phyloP scores from a whole-genome alignment of 1,284 basidiomycete species.

The Sporisorium exsertum region DNA sequence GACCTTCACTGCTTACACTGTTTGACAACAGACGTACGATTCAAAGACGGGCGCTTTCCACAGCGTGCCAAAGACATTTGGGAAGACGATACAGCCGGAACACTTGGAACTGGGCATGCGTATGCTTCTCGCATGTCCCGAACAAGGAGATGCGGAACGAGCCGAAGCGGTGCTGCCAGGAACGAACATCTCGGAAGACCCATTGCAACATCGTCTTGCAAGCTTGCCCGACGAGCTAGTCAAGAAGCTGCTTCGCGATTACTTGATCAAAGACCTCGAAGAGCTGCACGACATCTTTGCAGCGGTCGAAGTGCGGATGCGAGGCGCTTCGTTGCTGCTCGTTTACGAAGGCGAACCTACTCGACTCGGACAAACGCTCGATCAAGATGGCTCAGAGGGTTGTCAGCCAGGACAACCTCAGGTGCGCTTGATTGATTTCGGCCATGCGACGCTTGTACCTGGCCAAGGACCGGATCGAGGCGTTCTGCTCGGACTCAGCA shows the following conservation, averaged over 20 bases:
- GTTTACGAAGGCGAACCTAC: conserved; percentile 82
- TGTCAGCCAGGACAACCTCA: conserved; percentile 10
- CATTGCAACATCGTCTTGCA: conserved; percentile 55
- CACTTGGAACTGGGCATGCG: conserved; percentile 81
- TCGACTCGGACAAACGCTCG: conserved; percentile 69
- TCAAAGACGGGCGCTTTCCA: conserved; percentile 72
- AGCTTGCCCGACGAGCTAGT: conserved; percentile 52
- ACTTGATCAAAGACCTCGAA: conserved; percentile 71
- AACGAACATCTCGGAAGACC: conserved; percentile 7
- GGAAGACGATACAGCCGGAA: conserved; percentile 77
- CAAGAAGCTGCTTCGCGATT: conserved; percentile 64
- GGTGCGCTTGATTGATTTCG: conserved; percentile 91
- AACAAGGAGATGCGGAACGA: conserved; percentile 27
- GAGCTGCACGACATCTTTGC: conserved; percentile 75
- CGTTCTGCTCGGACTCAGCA: conserved; percentile 79
- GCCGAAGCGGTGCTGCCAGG: conserved; percentile 23
- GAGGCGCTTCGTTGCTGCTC: conserved; percentile 83
- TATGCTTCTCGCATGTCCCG: conserved; percentile 79
- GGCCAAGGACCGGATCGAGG: conserved; percentile 84
- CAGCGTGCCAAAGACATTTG: conserved; percentile 81
- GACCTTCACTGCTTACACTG: background rate
- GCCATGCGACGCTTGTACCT: conserved; percentile 80
- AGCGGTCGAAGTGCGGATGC: conserved; percentile 79
- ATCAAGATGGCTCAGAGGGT: background rate
- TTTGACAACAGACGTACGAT: conserved; percentile 17